Evolutionary conservation across 2,329 filamentous ascomycete genomes (phyloP).

Genomic region (Aspergillus transmontanensis): DNA sequence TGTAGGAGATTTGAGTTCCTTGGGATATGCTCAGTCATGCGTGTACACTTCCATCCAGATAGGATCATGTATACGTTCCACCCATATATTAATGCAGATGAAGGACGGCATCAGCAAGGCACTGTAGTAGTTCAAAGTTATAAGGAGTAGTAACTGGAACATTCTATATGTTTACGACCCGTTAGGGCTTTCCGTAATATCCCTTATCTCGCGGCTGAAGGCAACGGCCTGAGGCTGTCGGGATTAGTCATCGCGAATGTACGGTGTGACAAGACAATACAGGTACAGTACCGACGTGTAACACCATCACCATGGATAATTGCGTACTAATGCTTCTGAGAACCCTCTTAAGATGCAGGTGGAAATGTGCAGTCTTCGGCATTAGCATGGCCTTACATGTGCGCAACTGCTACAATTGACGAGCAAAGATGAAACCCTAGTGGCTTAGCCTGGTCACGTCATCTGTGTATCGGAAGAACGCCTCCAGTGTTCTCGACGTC

Average conservation of each 20-base stretch:
- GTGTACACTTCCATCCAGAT: neutral
- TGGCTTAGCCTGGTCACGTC: neutral
- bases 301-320: neutral
- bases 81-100: neutral
- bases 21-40: neutral
- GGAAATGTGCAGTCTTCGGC: neutral
- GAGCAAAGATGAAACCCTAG: neutral
- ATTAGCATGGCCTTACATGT: neutral
- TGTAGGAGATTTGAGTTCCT: neutral
- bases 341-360: neutral
- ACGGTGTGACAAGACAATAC: neutral
- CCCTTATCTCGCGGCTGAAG: neutral
- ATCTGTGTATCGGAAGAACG: neutral
- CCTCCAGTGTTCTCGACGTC: slow-evolving; percentile 16
- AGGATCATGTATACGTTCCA: neutral
- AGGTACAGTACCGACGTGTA: neutral
- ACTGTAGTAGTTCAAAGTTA: neutral
- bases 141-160: neutral
- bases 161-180: neutral
- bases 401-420: neutral
- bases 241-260: neutral
- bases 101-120: neutral
- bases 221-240: neutral
- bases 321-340: neutral
- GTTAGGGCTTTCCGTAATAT: neutral